Evolutionary conservation across 2,329 filamentous ascomycete species (phyloP).

Genomic region (Plenodomus tracheiphilus): DNA sequence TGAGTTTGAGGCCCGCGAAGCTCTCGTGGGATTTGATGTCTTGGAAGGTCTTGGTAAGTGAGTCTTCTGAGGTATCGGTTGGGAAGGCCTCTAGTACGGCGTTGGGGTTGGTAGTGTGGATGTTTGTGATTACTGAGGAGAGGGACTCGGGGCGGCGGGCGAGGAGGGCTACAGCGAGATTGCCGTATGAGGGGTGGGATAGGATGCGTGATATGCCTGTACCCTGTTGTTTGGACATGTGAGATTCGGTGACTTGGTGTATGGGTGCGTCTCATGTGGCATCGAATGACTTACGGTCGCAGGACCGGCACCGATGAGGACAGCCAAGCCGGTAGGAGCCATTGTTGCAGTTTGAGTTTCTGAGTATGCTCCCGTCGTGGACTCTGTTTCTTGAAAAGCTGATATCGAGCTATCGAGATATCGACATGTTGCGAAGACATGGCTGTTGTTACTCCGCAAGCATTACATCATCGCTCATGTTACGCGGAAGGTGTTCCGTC

Average conservation of each 20-base stretch:
- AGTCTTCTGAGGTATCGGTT: conserved; percentile 54
- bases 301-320: conserved; percentile 40
- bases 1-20: conserved; percentile 56
- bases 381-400: too few species aligned
- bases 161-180: conserved; percentile 59
- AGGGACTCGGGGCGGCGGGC: conserved; percentile 55
- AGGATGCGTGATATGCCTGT: conserved; percentile 61
- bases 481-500: not conserved
- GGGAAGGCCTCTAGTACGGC: conserved; percentile 57
- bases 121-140: conserved; percentile 46
- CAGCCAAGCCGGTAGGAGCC: conserved; percentile 36
- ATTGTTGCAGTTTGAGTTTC: conserved; percentile 14
- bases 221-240: too few species aligned
- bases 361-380: too few species aligned
- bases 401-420: too few species aligned
- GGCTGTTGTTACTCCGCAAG: not conserved
- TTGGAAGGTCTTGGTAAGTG: conserved; percentile 53
- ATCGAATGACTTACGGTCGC: conserved; percentile 30
- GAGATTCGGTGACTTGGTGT: too few species aligned
- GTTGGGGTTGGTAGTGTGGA: conserved; percentile 47
- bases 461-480: conserved; percentile 1
- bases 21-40: conserved; percentile 54
- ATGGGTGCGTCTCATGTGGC: too few species aligned
- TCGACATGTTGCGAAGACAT: not conserved
- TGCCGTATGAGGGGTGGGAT: conserved; percentile 55